Conservation (phyloP, 2,329 filamentous ascomycete genomes). For the Chrysosporium queenslandicum region DNA sequence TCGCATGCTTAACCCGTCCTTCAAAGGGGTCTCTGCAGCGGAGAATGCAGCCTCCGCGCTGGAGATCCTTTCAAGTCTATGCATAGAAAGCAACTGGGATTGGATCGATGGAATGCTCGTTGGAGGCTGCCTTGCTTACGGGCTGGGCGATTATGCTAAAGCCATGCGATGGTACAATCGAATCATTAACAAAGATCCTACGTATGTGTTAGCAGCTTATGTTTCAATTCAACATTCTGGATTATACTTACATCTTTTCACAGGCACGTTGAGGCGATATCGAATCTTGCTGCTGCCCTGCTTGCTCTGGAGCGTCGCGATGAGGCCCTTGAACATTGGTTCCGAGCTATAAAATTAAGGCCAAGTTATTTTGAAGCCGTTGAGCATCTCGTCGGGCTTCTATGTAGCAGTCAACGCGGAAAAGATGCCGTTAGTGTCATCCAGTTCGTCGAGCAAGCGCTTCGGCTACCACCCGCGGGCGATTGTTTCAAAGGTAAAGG, state of each 20-base stretch:
- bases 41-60: slow-evolving; percentile 56
- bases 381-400: slow-evolving; percentile 79
- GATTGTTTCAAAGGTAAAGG: slow-evolving; percentile 44
- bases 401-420: slow-evolving; percentile 71
- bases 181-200: slow-evolving; percentile 50
- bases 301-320: slow-evolving; percentile 71
- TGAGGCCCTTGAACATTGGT: slow-evolving; percentile 81
- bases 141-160: slow-evolving; percentile 71
- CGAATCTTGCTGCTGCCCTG: slow-evolving; percentile 81
- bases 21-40: slow-evolving; percentile 36
- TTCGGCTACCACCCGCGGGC: slow-evolving; percentile 45
- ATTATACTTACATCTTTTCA: slow-evolving; percentile 19
- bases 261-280: slow-evolving; percentile 84
- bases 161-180: slow-evolving; percentile 44
- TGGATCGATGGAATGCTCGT: slow-evolving; percentile 92
- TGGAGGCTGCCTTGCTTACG: slow-evolving; percentile 85
- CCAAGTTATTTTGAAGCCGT: slow-evolving; percentile 90
- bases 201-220: slow-evolving; percentile 32
- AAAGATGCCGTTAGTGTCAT: slow-evolving; percentile 82
- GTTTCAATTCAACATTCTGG: slow-evolving; percentile 8
- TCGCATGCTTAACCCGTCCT: slow-evolving; percentile 26
- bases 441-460: slow-evolving; percentile 65
- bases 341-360: slow-evolving; percentile 67
- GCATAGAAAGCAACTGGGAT: slow-evolving; percentile 68
- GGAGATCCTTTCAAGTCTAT: slow-evolving; percentile 61